Evolutionary conservation across 2,329 filamentous ascomycete genomes (phyloP), one percentile per base, ranked within the genome.

Genomic region (Stromatinia cepivora): DNA sequence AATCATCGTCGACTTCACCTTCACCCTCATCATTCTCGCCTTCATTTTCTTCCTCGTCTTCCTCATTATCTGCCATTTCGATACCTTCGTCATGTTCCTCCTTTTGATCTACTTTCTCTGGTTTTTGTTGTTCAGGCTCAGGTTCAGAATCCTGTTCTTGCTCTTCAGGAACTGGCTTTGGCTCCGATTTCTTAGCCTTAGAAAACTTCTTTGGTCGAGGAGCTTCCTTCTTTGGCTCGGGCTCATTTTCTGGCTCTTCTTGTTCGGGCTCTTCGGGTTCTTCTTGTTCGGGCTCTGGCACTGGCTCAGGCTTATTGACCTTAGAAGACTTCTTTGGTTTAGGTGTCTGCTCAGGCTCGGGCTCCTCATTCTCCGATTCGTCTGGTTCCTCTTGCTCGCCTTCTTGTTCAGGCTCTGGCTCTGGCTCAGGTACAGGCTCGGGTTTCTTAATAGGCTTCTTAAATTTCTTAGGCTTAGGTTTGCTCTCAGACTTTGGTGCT

Each of bases 341-440:
- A 20, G 59, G 15, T 28, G n/a, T 39, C 52, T 28, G 61, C n/a
- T 63, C 31, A 10, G 50, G 50, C 63, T 86, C 84, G 76, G 90
- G 84, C 53, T 86, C 84, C 6, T 87, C 84, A 76, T 88, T 86
- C 66, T 85, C 78, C 25, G 79, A 73, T 71, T 85, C 83, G 4
- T 80, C 71, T 34, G 77, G 76, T 20, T 75, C 73, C 69, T 84
- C 84, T 8, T 79, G 75, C 31, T 78, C 78, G 34, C 75, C 76
- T n/a, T 75, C 76, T 78, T 79, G 75, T 57, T 78, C 77, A 36
- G 74, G 74, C 70, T 84, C 77, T 39, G 74, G 74, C 70, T 84
- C 84, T 4, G 42, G 22, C 9, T 63, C 45, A 13, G 79, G 75
- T 45, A 78, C 78, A 34, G 76, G 77, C 36, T 75, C 77, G 76